Percentiles rank a stretch among this genome's conserved stretches.
Evolutionary conservation across 2,329 filamentous ascomycete species (phyloP).

Genomic region (Ophiosphaerella herpotricha): DNA sequence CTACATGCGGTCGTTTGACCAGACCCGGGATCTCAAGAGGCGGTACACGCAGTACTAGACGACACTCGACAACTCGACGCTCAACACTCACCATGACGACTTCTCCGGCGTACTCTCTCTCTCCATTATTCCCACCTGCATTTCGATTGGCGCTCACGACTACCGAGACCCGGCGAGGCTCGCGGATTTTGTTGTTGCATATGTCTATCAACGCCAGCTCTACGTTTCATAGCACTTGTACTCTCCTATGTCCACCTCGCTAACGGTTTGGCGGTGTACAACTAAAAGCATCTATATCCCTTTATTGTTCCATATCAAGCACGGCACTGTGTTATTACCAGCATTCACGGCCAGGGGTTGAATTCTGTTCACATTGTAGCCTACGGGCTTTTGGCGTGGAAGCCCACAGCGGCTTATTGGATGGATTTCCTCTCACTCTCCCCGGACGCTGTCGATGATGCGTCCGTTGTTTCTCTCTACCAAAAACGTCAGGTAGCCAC

Average conservation of each 20-base stretch:
- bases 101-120: slow-evolving; percentile 12
- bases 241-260: slow-evolving; percentile 23
- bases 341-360: slow-evolving; percentile 27
- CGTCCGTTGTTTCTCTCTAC: slow-evolving; percentile 23
- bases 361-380: slow-evolving; percentile 14
- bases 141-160: slow-evolving; percentile 14
- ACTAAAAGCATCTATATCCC: slow-evolving; percentile 39
- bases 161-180: slow-evolving; percentile 18
- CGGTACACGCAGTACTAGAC: slow-evolving; percentile 42
- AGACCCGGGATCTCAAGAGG: slow-evolving; percentile 65
- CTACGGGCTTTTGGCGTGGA: slow-evolving; percentile 4
- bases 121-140: slow-evolving; percentile 13
- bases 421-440: slow-evolving; percentile 28
- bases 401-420: slow-evolving; percentile 15
- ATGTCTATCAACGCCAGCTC: slow-evolving; percentile 17
- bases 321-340: slow-evolving; percentile 17
- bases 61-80: background rate
- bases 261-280: slow-evolving; percentile 30
- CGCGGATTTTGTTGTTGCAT: slow-evolving; percentile 31
- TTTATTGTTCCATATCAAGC: slow-evolving; percentile 12
- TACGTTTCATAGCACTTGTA: slow-evolving; percentile 26
- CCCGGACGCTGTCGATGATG: slow-evolving; percentile 17
- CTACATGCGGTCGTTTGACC: slow-evolving; percentile 89
- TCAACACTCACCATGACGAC: slow-evolving; percentile 9
- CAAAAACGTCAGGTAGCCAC: slow-evolving; percentile 21